Base-by-base conservation (phyloP, 1,139 yeast genomes). In the Lodderomyces jiufengensis region DNA sequence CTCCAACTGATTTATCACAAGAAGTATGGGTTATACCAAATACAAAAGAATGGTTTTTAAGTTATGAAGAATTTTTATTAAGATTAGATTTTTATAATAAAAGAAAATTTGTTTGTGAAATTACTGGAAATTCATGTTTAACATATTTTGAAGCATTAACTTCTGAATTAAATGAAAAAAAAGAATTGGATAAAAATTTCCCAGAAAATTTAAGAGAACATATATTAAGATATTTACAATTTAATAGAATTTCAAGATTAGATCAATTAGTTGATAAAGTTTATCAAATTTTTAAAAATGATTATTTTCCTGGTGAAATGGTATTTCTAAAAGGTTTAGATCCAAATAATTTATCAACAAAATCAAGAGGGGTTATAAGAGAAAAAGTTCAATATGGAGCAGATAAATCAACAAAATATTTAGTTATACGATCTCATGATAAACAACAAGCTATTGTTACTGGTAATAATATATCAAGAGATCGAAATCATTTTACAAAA, bases 141-240 rank as follows among this genome's bases (percentile, higher is more conserved):
- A 86, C 96, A 0, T 92, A 78, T 56, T 88, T 88, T 55, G 95
- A 92, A 52, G 98, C 98, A 0, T 68, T 77, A 33, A 78, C 80
- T 41, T 80, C 86, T 47, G 98, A 92, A 61, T 48, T 47, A 34
- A 72, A 69, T 43, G 92, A 84, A 56, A 76, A 82, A 51, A 66
- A 68, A 43, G 80, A 76, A 43, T 88, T 90, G 39, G 95, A 88
- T 50, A 70, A 73, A 42, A 77, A 78, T 54, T 92, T 92, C 55
- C 98, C 98, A 2, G 95, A 90, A 48, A 85, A 95, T 23, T 70
- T 90, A 37, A 80, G 90, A 49, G 97, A 88, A 53, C 98, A 96
- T 22, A 85, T 92, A 16, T 74, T 95, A 27, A 66, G 95, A 43
- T 80, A 76, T 49, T 73, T 90, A 14, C 96, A 90, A 55, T 88